Evolutionary conservation across 1,284 basidiomycete genomes (phyloP).

Genomic region (Porodaedalea pini): DNA sequence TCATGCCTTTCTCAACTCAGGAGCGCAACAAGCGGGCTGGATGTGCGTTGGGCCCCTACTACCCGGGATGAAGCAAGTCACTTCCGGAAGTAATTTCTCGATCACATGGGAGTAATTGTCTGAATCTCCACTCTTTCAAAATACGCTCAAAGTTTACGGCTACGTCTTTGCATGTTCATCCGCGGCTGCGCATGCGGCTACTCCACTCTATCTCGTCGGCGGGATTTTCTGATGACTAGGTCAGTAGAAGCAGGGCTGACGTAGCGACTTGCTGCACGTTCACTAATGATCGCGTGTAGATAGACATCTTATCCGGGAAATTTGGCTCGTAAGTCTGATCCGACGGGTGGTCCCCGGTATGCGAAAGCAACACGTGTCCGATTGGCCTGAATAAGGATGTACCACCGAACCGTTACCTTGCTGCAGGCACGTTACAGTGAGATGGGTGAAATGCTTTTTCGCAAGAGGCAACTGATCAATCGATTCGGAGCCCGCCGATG

Average conservation of each 20-base stretch:
- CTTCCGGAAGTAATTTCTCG: too few relatives aligned
- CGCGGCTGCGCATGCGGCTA: not conserved
- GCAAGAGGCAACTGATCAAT: conserved; percentile 16
- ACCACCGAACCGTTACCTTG: conserved; percentile 11
- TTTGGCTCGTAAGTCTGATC: conserved; percentile 2
- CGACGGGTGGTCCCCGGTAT: conserved; percentile 3
- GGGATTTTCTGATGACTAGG: not conserved
- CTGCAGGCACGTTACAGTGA: conserved; percentile 21
- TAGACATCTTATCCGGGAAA: not conserved
- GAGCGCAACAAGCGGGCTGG: too few relatives aligned
- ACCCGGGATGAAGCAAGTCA: too few relatives aligned
- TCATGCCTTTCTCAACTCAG: too few relatives aligned
- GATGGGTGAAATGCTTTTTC: conserved; percentile 13
- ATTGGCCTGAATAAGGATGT: conserved; percentile 11
- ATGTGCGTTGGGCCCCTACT: too few relatives aligned
- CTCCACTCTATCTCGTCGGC: too few relatives aligned
- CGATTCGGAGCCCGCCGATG: conserved; percentile 19
- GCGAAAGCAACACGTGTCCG: conserved; percentile 17
- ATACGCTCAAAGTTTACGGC: not conserved
- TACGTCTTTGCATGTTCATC: not conserved
- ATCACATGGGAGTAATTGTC: not conserved
- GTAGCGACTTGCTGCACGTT: not conserved
- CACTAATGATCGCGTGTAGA: not conserved
- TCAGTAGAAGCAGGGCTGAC: not conserved
- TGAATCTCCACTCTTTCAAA: not conserved